Evolutionary conservation across 2,329 filamentous ascomycete genomes (phyloP), one percentile per base, ranked within the genome.

Genomic region (Beauveria sp.): DNA sequence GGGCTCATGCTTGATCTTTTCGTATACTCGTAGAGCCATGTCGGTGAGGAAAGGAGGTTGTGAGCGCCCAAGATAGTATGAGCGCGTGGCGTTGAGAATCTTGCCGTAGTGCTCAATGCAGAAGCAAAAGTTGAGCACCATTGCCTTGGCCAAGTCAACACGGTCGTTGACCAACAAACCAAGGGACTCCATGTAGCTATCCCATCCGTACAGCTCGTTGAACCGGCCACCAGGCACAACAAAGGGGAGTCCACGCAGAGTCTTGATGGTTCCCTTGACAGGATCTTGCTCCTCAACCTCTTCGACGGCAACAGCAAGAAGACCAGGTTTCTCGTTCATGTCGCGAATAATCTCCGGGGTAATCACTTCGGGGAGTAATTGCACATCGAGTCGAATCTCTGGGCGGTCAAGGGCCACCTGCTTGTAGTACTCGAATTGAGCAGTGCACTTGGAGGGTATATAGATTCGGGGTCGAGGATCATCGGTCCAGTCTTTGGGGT

Each of bases 191-290:
- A 99, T 98, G 79, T 98, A 99, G 73, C 92, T 97, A 75, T 99
- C 95, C 95, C 95, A 99, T 52, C 93, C 93, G 72, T 99, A 99
- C 24, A 99, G 77, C 74, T 99, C 95, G 75, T 99, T 99, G 86
- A 99, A 99, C 34, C 95, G 86, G 26, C 95, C 95, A 63, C 95
- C 95, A 0, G 95, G 95, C 3, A 99, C 95, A n/a, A 98, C 92
- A 68, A 98, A 99, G 0, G 95, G 93, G 62, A 96, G 81, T 3
- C 95, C 95, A 42, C 82, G 81, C 46, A 96, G 78, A 3, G 88
- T 88, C 64, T 84, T 85, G 71, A 89, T 81, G 9, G 51, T 63
- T 20, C 62, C 62, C 47, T 55, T 59, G 45, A 87, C 87, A 3
- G 89, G 89, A 26, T 78, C 77, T 43, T 70, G 69, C 68, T 96